Evolutionary conservation across 2,329 filamentous ascomycete species (phyloP), one percentile per base, ranked within the genome.

Genomic region (Alternaria gansuensis): DNA sequence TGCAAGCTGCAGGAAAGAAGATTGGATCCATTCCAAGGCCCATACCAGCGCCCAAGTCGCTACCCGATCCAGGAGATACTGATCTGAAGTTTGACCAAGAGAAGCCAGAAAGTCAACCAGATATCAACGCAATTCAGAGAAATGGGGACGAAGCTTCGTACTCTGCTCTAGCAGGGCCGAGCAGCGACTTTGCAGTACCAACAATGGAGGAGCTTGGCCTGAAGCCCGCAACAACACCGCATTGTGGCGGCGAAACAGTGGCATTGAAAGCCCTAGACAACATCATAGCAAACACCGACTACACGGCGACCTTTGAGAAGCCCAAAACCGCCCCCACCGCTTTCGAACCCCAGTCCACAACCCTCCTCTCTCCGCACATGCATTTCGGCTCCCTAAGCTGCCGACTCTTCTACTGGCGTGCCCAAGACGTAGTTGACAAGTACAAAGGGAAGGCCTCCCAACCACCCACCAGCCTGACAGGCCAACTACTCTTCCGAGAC

Each of bases 401-500:
- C 9, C 84, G 90, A 2, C 83, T 89, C 54, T 90, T 93, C 75
- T 93, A 90, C 77, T 91, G 90, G 86, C 83, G 85, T 24, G 87
- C 87, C 0, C 84, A 88, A 69, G 86, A 88, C 26, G 82, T 89
- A 1, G 82, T 90, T 2, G 78, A 84, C 4, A 78, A 80, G 10
- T 87, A 86, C 67, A 83, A 84, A 33, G 85, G 84, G 3, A 88
- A 81, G 26, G 77, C 79, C 2, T 82, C 82, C 0, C 66, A 78
- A 3, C 87, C 88, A 0, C 90, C 90, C 0, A 86, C 86, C n/a
- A 90, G 86, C 60, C 75, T 93, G 14, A 87, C 84, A 0, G 90
- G 90, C 3, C 90, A 93, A 67, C 77, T 93, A 1, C 80, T 92
- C 10, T 93, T 93, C 74, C 83, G 90, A 14, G 90, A 93, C 72